Evolutionary conservation across 176 grass and related monocot species (phyloP).

Genomic region (Miscanthus lutarioriparius): DNA sequence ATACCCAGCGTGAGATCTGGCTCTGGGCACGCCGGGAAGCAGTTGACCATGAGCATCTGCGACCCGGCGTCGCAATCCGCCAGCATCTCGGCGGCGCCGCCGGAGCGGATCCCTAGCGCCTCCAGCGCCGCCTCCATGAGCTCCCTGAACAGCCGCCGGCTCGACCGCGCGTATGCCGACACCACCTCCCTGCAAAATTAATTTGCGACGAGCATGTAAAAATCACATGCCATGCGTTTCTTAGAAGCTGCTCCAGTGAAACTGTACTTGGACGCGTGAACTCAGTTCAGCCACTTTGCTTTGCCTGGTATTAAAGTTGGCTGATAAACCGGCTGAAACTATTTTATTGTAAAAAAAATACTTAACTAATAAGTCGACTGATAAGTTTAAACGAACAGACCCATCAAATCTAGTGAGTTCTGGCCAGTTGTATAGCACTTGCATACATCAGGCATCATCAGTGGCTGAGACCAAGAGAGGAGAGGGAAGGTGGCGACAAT

Average conservation of each 20-base stretch:
- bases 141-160: slow-evolving; percentile 45
- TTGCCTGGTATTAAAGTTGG: too few species aligned
- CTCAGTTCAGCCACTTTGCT: not conserved
- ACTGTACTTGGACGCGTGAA: not conserved
- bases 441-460: too few species aligned
- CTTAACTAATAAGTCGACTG: too few species aligned
- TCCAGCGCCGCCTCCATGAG: slow-evolving; percentile 56
- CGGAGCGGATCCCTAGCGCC: slow-evolving; percentile 21
- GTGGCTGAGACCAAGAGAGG: too few species aligned
- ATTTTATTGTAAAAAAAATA: too few species aligned
- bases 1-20: slow-evolving; percentile 74
- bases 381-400: too few species aligned
- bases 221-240: not conserved
- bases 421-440: not conserved
- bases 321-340: too few species aligned
- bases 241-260: not conserved
- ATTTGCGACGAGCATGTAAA: too few species aligned
- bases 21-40: slow-evolving; percentile 61
- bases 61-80: slow-evolving; percentile 44
- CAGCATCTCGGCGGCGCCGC: not conserved
- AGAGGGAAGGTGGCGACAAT: too few species aligned
- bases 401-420: not conserved
- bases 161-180: slow-evolving; percentile 34
- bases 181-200: slow-evolving; percentile 18
- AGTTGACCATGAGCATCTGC: slow-evolving; percentile 68